These are phyloP conservation scores for Gossypium thurberi DNA, from an alignment of 345 rosid species.

Conservation along the genomic window DNA sequence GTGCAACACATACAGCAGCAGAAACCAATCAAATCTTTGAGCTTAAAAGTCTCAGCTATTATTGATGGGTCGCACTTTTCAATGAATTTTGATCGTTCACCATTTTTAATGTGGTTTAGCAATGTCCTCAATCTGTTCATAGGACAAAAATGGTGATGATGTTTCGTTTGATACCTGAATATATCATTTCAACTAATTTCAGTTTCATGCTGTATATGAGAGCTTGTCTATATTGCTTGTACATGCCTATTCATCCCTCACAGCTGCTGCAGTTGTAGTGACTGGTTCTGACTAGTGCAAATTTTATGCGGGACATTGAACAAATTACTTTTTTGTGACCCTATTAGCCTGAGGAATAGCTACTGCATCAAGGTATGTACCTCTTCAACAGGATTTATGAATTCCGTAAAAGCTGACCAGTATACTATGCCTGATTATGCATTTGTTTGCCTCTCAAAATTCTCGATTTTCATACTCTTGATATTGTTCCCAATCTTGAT, in stretches of 20 bases:
- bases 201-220: neutral
- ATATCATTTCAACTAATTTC: neutral
- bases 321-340: slow-evolving; percentile 62
- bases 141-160: slow-evolving; percentile 1
- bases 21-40: neutral
- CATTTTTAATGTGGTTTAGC: no score
- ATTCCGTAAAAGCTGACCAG: neutral
- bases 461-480: neutral
- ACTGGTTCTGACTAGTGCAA: slow-evolving; percentile 86
- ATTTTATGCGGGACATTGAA: slow-evolving; percentile 83
- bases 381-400: neutral
- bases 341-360: slow-evolving; percentile 88
- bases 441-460: neutral
- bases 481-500: neutral
- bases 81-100: no score
- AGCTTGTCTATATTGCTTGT: slow-evolving; percentile 19
- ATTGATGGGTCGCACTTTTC: no score
- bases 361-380: slow-evolving; percentile 75
- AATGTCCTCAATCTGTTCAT: neutral
- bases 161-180: neutral
- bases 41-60: neutral
- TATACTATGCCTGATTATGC: neutral
- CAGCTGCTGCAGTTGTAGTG: slow-evolving; percentile 91
- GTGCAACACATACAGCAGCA: neutral
- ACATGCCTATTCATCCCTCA: slow-evolving; percentile 86